Evolutionary conservation across 2,329 filamentous ascomycete species (phyloP).

Genomic region (Aspergillus pseudotamarii): DNA sequence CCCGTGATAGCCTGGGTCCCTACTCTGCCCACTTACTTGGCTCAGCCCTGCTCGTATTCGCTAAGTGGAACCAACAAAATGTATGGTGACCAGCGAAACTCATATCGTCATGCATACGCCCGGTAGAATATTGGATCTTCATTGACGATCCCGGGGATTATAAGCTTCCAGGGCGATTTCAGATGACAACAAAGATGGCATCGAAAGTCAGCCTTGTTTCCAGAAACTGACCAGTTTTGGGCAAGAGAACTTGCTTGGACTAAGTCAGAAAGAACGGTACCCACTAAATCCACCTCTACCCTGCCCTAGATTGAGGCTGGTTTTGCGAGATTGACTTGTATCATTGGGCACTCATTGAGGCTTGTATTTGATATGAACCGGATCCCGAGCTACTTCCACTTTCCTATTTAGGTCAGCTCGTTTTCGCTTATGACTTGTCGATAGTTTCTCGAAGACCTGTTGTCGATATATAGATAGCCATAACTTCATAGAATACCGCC

Average conservation of each 20-base stretch:
- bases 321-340: not conserved
- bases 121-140: not conserved
- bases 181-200: not conserved
- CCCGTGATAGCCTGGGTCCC: not conserved
- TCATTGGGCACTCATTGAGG: not conserved
- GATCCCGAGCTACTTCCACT: not conserved
- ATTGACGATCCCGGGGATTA: not conserved
- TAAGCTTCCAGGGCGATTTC: not conserved
- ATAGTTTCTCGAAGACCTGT: not conserved
- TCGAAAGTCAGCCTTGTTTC: not conserved
- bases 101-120: not conserved
- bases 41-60: constrained; percentile 23
- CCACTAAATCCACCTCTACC: not conserved
- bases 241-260: not conserved
- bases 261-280: not conserved
- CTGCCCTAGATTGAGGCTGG: not conserved
- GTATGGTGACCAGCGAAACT: not conserved
- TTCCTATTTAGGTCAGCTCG: constrained; percentile 21
- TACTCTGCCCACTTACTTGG: not conserved
- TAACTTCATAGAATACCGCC: not conserved
- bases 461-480: constrained; percentile 7
- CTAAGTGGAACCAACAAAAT: not conserved
- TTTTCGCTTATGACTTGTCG: constrained; percentile 23
- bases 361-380: not conserved
- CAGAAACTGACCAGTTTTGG: not conserved